Percentiles rank a stretch among this genome's conserved stretches.
Conservation (phyloP, 768 basidiomycete genomes). For the Mycena maculata region DNA sequence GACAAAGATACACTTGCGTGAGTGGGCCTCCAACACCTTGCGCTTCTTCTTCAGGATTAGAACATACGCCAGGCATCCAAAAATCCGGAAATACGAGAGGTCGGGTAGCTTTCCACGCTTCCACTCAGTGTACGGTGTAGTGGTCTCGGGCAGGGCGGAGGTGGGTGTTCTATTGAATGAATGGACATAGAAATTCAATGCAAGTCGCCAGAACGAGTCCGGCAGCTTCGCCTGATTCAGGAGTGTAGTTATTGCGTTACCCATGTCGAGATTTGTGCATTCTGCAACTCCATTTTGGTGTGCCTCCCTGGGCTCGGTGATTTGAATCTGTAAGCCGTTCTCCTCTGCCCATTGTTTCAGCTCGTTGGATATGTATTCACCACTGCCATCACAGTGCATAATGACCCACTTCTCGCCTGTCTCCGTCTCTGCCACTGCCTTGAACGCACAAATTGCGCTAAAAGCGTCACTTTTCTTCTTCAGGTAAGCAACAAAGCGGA, state of each 20-base stretch:
- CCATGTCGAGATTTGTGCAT: conserved; percentile 38
- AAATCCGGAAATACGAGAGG: conserved; percentile 24
- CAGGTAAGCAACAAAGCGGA: conserved; percentile 22
- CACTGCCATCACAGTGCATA: conserved; percentile 37
- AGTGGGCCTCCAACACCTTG: conserved; percentile 31
- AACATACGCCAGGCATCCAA: conserved; percentile 43
- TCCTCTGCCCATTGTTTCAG: neutral
- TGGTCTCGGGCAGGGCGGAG: conserved; percentile 23
- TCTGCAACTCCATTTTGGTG: conserved; percentile 52
- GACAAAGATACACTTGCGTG: conserved; percentile 37
- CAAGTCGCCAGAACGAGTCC: conserved; percentile 38
- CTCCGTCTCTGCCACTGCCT: conserved; percentile 37
- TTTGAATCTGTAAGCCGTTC: neutral
- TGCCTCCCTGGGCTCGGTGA: conserved; percentile 29
- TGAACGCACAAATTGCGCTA: conserved; percentile 35
- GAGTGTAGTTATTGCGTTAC: conserved; percentile 33
- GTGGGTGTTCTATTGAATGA: conserved; percentile 40
- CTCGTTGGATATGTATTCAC: conserved; percentile 29
- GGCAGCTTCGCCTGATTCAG: conserved; percentile 35
- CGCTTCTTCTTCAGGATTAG: conserved; percentile 41
- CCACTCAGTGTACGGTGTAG: conserved; percentile 42
- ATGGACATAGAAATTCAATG: conserved; percentile 36
- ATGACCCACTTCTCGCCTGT: conserved; percentile 22
- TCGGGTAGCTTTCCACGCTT: conserved; percentile 34
- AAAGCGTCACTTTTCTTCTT: conserved; percentile 34